These are phyloP conservation scores for Silene coronaria DNA, from an alignment of 179 eudicot species.

Conservation along the genomic window DNA sequence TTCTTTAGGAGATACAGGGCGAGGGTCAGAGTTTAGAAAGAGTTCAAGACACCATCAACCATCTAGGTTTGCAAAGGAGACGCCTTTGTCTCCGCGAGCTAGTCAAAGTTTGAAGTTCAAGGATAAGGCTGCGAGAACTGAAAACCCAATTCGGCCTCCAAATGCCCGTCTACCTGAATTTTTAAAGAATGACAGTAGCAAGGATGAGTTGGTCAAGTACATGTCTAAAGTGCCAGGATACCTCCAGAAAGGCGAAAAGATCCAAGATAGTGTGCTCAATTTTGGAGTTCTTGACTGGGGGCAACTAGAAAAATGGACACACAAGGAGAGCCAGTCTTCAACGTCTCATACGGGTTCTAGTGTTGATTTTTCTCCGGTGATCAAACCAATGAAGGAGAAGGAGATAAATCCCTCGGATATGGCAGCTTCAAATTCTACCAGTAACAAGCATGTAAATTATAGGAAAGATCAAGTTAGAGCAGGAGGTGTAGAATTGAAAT, in stretches of 20 bases:
- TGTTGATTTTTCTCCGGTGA: conserved; percentile 30
- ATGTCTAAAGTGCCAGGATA: conserved; percentile 79
- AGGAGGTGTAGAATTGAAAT: conserved; percentile 16
- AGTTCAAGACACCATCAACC: conserved; percentile 31
- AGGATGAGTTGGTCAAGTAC: conserved; percentile 70
- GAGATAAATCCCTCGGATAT: conserved; percentile 20
- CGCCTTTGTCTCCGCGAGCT: conserved; percentile 28
- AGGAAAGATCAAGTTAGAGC: conserved; percentile 24
- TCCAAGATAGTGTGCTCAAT: conserved; percentile 56
- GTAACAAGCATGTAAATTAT: conserved; percentile 17
- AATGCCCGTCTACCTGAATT: conserved; percentile 35
- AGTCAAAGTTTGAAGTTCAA: conserved; percentile 31
- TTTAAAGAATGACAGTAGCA: conserved; percentile 27
- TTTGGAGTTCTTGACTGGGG: conserved; percentile 88
- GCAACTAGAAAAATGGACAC: conserved; percentile 64
- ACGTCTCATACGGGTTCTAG: conserved; percentile 15
- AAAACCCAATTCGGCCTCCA: conserved; percentile 31
- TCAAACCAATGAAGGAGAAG: conserved; percentile 27
- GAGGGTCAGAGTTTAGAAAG: conserved; percentile 31
- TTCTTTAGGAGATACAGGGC: conserved; percentile 27
- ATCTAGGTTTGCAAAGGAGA: conserved; percentile 41
- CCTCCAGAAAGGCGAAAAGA: conserved; percentile 54
- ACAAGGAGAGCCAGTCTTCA: conserved; percentile 33
- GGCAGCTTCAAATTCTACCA: conserved; percentile 17
- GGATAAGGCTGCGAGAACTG: conserved; percentile 32